Percentiles rank a stretch among this genome's conserved stretches.
phyloP scores from a whole-genome alignment of 2,329 filamentous ascomycete genomes.

The Daldinia sp. region DNA sequence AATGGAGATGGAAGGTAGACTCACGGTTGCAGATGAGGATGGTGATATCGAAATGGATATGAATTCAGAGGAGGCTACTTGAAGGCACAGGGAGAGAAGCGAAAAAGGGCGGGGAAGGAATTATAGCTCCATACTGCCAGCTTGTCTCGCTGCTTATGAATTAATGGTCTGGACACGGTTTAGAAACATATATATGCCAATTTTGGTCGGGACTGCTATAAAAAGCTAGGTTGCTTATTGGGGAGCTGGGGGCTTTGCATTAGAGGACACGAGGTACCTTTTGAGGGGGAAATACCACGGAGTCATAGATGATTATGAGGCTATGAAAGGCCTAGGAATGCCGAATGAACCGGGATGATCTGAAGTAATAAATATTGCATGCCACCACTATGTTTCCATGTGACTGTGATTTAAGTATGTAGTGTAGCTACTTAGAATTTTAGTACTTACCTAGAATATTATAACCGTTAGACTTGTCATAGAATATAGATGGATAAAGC shows the following conservation, averaged over 20 bases:
- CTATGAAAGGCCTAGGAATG: not conserved
- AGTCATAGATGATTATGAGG: not conserved
- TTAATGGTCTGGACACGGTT: not conserved
- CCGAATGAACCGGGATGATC: not conserved
- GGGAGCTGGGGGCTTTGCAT: slow-evolving; percentile 7
- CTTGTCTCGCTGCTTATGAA: not conserved
- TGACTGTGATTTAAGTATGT: not conserved
- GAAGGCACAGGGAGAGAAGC: not conserved
- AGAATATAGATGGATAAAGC: not conserved
- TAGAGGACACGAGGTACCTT: not conserved
- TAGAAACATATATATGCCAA: not conserved
- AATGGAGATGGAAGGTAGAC: slow-evolving; percentile 1
- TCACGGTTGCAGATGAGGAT: not conserved
- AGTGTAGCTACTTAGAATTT: no score
- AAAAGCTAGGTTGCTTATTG: not conserved
- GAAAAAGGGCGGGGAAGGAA: not conserved
- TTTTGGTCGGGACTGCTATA: not conserved
- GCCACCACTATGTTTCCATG: no score
- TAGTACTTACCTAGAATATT: no score
- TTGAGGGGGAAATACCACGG: not conserved
- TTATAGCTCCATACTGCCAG: not conserved
- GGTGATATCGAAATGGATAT: slow-evolving; percentile 23
- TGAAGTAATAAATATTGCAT: not conserved
- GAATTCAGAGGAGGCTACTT: not conserved
- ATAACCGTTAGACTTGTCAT: no score